phyloP scores from a whole-genome alignment of 371 early-diverging fungal genomes.

The Globomyces sp. region DNA sequence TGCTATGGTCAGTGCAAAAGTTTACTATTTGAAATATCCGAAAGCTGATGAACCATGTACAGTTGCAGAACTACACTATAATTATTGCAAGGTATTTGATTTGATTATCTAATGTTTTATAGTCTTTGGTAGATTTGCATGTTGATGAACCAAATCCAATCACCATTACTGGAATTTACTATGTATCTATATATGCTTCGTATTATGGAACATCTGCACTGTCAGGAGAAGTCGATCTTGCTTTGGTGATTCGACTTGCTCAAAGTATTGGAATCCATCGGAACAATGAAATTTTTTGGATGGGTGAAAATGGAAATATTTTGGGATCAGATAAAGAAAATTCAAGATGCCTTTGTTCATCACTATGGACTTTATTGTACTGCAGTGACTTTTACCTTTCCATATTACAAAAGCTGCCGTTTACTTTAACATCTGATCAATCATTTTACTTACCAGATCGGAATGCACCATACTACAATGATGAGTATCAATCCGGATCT shows the following conservation, averaged over 20 bases:
- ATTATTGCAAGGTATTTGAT: slow-evolving; percentile 1
- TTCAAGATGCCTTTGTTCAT: not conserved
- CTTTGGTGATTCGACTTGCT: not conserved
- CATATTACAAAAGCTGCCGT: slow-evolving; percentile 4
- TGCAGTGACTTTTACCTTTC: not conserved
- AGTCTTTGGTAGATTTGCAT: not conserved
- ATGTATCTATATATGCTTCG: slow-evolving; percentile 1
- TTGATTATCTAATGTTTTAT: not conserved
- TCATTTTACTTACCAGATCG: too few relatives aligned
- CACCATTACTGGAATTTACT: not conserved
- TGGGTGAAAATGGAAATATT: not conserved
- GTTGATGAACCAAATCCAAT: slow-evolving; percentile 8
- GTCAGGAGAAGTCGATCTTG: not conserved
- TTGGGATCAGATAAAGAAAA: not conserved
- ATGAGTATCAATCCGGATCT: too few relatives aligned
- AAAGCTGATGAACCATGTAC: not conserved
- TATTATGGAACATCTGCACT: not conserved
- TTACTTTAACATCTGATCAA: too few relatives aligned
- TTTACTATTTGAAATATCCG: not conserved
- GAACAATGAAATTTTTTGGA: slow-evolving; percentile 1
- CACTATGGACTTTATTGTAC: not conserved
- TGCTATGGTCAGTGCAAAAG: not conserved
- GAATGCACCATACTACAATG: too few relatives aligned
- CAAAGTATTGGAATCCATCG: slow-evolving; percentile 6
- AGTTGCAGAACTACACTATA: not conserved